phyloP scores from a whole-genome alignment of 371 early-diverging fungal genomes.

The Mortierella polycephala region DNA sequence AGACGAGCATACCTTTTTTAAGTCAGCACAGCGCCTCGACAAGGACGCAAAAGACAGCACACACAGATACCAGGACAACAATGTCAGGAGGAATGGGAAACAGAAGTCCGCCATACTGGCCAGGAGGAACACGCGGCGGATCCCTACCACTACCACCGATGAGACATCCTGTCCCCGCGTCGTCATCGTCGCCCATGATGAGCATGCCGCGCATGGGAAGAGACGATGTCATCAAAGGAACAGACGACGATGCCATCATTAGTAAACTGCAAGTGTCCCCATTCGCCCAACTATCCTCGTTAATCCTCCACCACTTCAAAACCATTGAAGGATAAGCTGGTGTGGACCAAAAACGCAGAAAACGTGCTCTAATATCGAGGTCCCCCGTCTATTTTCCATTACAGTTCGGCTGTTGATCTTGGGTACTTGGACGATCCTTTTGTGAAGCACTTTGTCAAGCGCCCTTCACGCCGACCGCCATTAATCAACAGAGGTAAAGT shows the following conservation, averaged over 20 bases:
- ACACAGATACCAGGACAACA: too few relatives aligned
- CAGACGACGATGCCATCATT: constrained; percentile 90
- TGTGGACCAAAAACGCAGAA: not conserved
- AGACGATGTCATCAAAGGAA: constrained; percentile 80
- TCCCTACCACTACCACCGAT: not conserved
- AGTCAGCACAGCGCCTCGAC: not conserved
- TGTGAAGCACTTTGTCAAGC: constrained; percentile 78
- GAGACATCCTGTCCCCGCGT: not conserved
- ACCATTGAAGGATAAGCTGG: not conserved
- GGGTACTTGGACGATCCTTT: constrained; percentile 89
- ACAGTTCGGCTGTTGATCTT: constrained; percentile 83
- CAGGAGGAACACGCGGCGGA: constrained; percentile 15
- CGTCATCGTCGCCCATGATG: constrained; percentile 1
- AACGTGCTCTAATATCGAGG: not conserved
- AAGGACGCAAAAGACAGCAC: not conserved
- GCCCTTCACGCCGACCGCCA: constrained; percentile 79
- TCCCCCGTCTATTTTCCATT: not conserved
- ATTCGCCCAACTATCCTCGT: not conserved
- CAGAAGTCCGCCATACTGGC: constrained; percentile 31
- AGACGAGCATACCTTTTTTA: not conserved
- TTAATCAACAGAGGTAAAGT: constrained; percentile 88
- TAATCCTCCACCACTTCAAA: too few relatives aligned
- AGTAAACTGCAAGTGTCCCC: constrained; percentile 70
- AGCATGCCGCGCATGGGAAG: constrained; percentile 19
- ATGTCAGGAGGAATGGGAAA: constrained; percentile 39